Conservation (phyloP, 768 basidiomycete species). For the Leccinum broughii region DNA sequence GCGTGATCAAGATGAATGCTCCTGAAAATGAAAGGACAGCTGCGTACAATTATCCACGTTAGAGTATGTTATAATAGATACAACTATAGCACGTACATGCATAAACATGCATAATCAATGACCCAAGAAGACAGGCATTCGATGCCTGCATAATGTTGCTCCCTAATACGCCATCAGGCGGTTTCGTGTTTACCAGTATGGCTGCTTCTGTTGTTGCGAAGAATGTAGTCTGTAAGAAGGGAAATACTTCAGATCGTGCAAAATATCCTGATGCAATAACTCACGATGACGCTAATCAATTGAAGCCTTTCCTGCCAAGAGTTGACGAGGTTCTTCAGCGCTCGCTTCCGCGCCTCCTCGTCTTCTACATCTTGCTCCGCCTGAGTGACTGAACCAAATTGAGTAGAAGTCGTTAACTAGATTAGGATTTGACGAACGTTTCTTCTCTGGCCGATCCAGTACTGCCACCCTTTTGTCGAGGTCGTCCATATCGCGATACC, state of each 20-base stretch:
- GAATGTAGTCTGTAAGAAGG: constrained; percentile 52
- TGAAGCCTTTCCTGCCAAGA: constrained; percentile 66
- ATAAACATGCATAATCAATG: constrained; percentile 53
- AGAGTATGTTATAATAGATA: background rate
- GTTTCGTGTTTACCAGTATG: constrained; percentile 47
- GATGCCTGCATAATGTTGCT: constrained; percentile 31
- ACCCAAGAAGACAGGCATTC: constrained; percentile 50
- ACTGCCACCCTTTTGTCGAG: constrained; percentile 17
- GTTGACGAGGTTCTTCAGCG: constrained; percentile 50
- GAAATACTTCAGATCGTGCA: background rate
- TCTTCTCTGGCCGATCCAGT: constrained; percentile 8
- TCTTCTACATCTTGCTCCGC: constrained; percentile 51
- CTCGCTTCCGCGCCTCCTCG: constrained; percentile 44
- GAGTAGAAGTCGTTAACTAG: background rate
- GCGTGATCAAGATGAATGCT: constrained; percentile 55
- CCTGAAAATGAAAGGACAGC: constrained; percentile 52
- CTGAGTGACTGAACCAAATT: constrained; percentile 40
- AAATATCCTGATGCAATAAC: constrained; percentile 17
- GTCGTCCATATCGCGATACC: constrained; percentile 5
- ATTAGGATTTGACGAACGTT: constrained; percentile 17
- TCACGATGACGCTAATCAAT: constrained; percentile 58
- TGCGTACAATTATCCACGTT: constrained; percentile 4
- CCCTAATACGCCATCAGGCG: constrained; percentile 17
- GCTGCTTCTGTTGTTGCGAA: constrained; percentile 60
- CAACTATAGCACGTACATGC: constrained; percentile 39